Base-by-base conservation (phyloP, 805 yeast species). In the Candida dajiaensis region DNA sequence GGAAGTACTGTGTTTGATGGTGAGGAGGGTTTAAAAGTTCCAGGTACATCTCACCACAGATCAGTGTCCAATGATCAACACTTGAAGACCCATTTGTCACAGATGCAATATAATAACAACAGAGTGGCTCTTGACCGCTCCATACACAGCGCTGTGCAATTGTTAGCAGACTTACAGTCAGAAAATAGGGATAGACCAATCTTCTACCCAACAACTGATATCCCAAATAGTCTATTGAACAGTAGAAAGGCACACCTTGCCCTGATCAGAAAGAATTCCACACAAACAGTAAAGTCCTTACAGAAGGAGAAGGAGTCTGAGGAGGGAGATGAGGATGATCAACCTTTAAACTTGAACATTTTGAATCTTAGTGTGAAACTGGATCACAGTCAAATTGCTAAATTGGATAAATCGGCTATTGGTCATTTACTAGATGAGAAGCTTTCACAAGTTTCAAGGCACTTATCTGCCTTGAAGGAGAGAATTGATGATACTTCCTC, bases 401-500 rank as follows among this genome's bases (percentile, higher is more conserved):
- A 73, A 37, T 67, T 89, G 50, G 95, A 86, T 60, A 80, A 80
- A 55, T 63, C 76, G 29, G 81, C 95, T 1, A 68, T 87, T 21
- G 80, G 95, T 0, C 75, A 80, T 40, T 66, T 92, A 19, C 67
- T 92, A 35, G 85, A 81, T 46, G 81, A 81, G 40, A 86, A 86
- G 57, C 72, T 92, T 19, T 56, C 69, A 12, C 83, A 78, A 49
- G 83, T 84, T 18, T 65, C 78, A 11, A 79, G 78, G 53, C 97
- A 90, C 60, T 68, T 92, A 42, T 57, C 68, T 8, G 78, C 89
- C 16, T 69, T 95, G 50, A 80, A 81, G 52, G 94, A 83, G 42
- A 76, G 99, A 55, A 83, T 94, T 15, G 94, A 85, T 53, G 97
- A 95, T 57, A 88, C 94, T 0, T 77, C 92, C 0, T 90, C 98